These are phyloP conservation scores for Plantago rigida DNA, from an alignment of 305 asterid genomes.

Conservation along the genomic window DNA sequence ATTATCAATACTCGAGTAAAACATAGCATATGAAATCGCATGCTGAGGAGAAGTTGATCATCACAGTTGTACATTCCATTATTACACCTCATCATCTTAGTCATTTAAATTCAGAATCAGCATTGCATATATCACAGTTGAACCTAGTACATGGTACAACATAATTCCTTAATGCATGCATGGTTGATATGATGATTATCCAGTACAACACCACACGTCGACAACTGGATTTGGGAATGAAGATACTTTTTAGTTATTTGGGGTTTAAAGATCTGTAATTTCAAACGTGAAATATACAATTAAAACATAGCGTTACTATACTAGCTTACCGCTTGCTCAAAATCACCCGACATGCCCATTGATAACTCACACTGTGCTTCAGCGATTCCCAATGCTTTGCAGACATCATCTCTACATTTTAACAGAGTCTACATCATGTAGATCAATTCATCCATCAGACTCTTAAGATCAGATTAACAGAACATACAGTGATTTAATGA, in stretches of 20 bases:
- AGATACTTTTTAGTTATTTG: not conserved
- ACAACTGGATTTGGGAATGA: not conserved
- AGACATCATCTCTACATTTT: slow-evolving; percentile 66
- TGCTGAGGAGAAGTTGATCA: not conserved
- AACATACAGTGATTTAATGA: not conserved
- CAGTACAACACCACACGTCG: no score
- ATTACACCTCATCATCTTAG: not conserved
- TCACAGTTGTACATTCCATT: no score
- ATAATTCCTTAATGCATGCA: not conserved
- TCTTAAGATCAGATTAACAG: slow-evolving; percentile 7
- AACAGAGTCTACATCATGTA: slow-evolving; percentile 41
- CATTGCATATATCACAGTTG: no score
- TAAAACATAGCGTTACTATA: not conserved
- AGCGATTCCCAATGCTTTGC: slow-evolving; percentile 57
- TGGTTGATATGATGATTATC: no score
- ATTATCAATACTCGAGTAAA: no score
- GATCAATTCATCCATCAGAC: slow-evolving; percentile 20
- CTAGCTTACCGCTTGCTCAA: slow-evolving; percentile 65
- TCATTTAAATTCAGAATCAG: no score
- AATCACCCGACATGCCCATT: slow-evolving; percentile 95
- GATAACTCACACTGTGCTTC: slow-evolving; percentile 67
- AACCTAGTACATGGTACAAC: not conserved
- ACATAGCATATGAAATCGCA: no score
- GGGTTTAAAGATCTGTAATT: not conserved
- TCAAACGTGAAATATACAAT: not conserved